Base-by-base conservation (phyloP, 305 asterid species). In the Solanum chacoense region DNA sequence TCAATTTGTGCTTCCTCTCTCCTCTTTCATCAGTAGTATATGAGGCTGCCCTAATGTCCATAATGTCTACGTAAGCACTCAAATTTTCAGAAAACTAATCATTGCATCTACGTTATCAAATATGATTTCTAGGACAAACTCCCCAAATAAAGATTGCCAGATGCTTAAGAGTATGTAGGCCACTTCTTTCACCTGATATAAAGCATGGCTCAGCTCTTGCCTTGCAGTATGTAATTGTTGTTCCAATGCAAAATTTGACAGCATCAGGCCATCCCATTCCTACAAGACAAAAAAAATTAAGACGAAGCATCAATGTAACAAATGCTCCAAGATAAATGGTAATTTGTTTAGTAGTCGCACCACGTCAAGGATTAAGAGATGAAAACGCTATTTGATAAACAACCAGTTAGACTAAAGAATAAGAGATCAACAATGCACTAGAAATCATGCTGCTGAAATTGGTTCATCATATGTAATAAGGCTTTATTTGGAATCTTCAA, bases 251-350 rank as follows among this genome's bases (percentile, higher is more conserved):
- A 95, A 95, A 94, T 95, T 96, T 76, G 99, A 98, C 13, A 98
- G 96, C 99, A 98, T 96, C 89, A 98, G 89, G 71, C 96, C 95
- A 93, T 98, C 99, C 99, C 99, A 96, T 93, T 98, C 98, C 99
- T 98, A 85, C 85, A 34, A 45, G 81, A 89, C 67, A 76, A 34
- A 90, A 89, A 69, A 22, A 69, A 32, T 22, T 84, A 84, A 84
- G 87, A 32, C 42, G 12, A 88, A 32, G 77, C 28, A 79, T 77
- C 63, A 88, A 55, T 20, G 50, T 83, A 32, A 84, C 13, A 55
- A 40, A 84, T 84, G 75, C 74, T 84, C 42, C 45, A 31, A 84
- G 75, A 55, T 55, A 55, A 84, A 84, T 22, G 45, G 50, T 22
- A 55, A 55, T 55, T 83, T 0, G 6, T 84, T 55, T 55, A 31